These are phyloP conservation scores for Esteya vermicola DNA, from an alignment of 2,329 filamentous ascomycete species.

Conservation along the genomic window DNA sequence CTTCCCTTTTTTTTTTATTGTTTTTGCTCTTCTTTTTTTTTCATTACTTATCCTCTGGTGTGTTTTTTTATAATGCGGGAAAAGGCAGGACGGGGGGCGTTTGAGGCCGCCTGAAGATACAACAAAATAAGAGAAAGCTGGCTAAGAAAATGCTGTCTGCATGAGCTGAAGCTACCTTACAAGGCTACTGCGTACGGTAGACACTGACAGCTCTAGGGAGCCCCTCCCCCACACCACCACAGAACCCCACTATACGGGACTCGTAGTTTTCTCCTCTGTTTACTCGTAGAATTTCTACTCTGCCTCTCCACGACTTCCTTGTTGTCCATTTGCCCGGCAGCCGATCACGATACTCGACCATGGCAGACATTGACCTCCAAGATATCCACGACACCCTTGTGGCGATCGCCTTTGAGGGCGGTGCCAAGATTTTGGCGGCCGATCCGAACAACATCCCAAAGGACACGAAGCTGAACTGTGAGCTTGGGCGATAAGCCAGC, in stretches of 20 bases:
- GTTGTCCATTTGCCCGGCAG: background rate
- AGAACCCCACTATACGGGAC: conserved; percentile 6
- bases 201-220: background rate
- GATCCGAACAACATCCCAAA: conserved; percentile 42
- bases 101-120: too few relatives aligned
- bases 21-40: background rate
- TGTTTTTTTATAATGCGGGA: too few relatives aligned
- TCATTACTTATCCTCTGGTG: too few relatives aligned
- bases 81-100: too few relatives aligned
- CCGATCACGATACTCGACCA: too few relatives aligned
- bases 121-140: too few relatives aligned
- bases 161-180: too few relatives aligned
- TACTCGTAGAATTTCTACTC: too few relatives aligned
- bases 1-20: too few relatives aligned
- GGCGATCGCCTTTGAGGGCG: conserved; percentile 47
- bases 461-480: conserved; percentile 53
- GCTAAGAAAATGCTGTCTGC: too few relatives aligned
- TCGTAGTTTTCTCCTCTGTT: too few relatives aligned
- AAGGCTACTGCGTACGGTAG: too few relatives aligned
- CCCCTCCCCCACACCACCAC: conserved; percentile 5
- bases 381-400: conserved; percentile 48
- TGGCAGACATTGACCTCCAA: conserved; percentile 44
- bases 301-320: background rate
- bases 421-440: conserved; percentile 46
- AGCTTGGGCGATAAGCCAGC: conserved; percentile 6